A percentile compares a stretch with the other conserved stretches of the same genome.
Conservation (phyloP, 2,329 filamentous ascomycete species). For the Fusarium fujikuroi region DNA sequence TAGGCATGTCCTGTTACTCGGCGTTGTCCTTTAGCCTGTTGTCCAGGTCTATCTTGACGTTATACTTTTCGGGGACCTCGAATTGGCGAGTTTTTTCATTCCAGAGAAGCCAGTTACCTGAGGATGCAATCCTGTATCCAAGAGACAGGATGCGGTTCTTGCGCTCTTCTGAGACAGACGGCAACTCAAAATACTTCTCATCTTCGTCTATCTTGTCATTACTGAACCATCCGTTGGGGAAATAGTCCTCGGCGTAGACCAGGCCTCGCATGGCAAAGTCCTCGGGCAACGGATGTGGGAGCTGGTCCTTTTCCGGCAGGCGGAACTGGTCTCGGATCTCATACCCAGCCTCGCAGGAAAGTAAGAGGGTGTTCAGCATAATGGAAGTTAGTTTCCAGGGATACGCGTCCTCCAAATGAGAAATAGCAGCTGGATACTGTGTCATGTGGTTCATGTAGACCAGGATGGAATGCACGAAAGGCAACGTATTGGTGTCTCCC, state of each 20-base stretch:
- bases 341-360: conserved; percentile 42
- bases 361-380: conserved; percentile 52
- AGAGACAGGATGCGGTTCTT: conserved; percentile 70
- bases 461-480: conserved; percentile 71
- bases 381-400: conserved; percentile 62
- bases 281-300: conserved; percentile 70
- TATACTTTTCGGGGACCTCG: conserved; percentile 50
- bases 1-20: background rate
- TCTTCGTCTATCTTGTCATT: conserved; percentile 72
- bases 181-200: conserved; percentile 70
- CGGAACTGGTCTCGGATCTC: conserved; percentile 61
- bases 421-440: conserved; percentile 54
- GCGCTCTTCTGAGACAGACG: conserved; percentile 67
- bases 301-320: conserved; percentile 53
- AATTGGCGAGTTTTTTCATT: conserved; percentile 53
- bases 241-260: conserved; percentile 68
- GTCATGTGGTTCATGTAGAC: conserved; percentile 65
- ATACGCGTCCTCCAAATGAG: conserved; percentile 55
- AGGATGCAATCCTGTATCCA: conserved; percentile 58
- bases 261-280: conserved; percentile 75
- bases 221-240: conserved; percentile 67
- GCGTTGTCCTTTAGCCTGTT: conserved; percentile 22
- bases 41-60: conserved; percentile 27
- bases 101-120: conserved; percentile 59
- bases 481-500: conserved; percentile 68